These are phyloP conservation scores for Ceratobasidium sp. DNA, from an alignment of 1,284 basidiomycete species.

Conservation along the genomic window DNA sequence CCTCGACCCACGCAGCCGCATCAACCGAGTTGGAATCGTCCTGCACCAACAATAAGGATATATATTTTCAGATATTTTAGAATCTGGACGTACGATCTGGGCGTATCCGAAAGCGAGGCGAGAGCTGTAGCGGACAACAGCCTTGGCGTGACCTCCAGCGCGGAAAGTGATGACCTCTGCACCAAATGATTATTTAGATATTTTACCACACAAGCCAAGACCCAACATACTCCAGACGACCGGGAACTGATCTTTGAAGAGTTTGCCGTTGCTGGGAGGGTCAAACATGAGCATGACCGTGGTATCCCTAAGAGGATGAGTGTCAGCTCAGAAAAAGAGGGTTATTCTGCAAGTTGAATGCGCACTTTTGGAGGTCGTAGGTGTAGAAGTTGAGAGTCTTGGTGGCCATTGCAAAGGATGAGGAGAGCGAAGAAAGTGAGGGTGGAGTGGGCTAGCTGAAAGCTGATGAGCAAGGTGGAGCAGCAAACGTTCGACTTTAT, in stretches of 20 bases:
- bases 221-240: conserved; percentile 28
- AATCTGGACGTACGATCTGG: not conserved
- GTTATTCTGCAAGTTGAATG: not conserved
- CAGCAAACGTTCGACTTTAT: not conserved
- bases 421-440: not conserved
- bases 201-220: not conserved
- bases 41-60: not conserved
- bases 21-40: conserved; percentile 5
- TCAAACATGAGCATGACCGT: conserved; percentile 33
- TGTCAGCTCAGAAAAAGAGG: not conserved
- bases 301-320: not conserved
- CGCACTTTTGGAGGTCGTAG: conserved; percentile 12
- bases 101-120: conserved; percentile 30
- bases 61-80: too few species aligned
- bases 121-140: not conserved
- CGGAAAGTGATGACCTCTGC: conserved; percentile 31
- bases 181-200: not conserved
- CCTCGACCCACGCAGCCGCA: conserved; percentile 5
- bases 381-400: conserved; percentile 19
- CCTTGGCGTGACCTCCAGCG: conserved; percentile 11
- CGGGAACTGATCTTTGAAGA: conserved; percentile 22
- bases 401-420: conserved; percentile 4
- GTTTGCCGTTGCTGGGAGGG: not conserved
- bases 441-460: not conserved
- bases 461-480: not conserved